Base-by-base conservation (phyloP, 495 filamentous ascomycete genomes). In the Zalerion maritima region DNA sequence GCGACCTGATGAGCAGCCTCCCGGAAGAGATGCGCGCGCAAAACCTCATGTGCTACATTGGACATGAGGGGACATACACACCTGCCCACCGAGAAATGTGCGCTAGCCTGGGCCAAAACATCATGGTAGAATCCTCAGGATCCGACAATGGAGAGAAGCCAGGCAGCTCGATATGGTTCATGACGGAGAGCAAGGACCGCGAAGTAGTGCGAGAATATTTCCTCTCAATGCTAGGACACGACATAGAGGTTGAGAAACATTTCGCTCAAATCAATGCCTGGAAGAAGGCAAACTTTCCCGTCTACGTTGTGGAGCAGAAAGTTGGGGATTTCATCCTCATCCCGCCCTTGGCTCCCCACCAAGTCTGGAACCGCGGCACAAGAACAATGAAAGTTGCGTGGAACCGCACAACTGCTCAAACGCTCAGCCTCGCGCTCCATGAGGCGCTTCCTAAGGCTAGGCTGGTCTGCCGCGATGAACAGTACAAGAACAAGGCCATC, bases 81-180 rank as follows among this genome's bases (percentile, higher is more conserved):
- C 86, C 89, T 29, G 79, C 84, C 10, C 89, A 97, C 50, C 75
- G 83, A 45, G 89, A 97, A 46, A 97, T 97, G 89, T 97, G 87
- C 54, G 89, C 81, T 10, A 89, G 76, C 34, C 61, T 97, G 20
- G 87, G 89, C 0, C 89, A 97, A 29, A 97, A 97, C 45, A 77
- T 97, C 29, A 97, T 97, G 89, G 82, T 97, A 2, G 79, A 93
- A 35, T 73, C 82, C 1, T 93, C 85, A 5, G 70, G 73, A 24
- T 58, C 76, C 24, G 69, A 69, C 5, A 70, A 83, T 13, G 62
- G 58, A 10, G 81, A 85, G 36, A 78, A 69, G 34, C 71, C 75
- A 0, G 87, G 89, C 1, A 87, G 78, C 14, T 94, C 89, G 1
- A 73, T 97, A 21, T 97, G 89, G 89, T 89, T 96, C 41, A 94